Percentiles rank a stretch among this genome's conserved stretches.
Evolutionary conservation across 73 alveolate species (phyloP).

Genomic region (Vitrella brassicaformis): DNA sequence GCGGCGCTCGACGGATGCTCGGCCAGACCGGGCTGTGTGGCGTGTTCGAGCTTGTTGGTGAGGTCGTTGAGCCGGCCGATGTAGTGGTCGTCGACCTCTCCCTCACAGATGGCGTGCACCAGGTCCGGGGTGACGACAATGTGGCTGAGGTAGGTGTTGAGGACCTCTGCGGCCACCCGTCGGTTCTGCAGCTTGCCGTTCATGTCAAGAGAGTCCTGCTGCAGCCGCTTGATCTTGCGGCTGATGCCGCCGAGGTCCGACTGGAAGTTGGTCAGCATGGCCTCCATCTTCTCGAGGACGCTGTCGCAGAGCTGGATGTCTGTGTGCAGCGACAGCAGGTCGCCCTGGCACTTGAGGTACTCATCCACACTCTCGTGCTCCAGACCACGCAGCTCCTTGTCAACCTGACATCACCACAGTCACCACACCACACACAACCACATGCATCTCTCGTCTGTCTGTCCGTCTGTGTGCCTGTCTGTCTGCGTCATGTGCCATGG

Average conservation of each 20-base stretch:
- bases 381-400: background rate
- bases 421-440: too few species aligned
- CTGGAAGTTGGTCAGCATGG: slow-evolving; percentile 4
- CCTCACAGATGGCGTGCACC: slow-evolving; percentile 27
- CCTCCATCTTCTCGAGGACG: slow-evolving; percentile 8
- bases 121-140: slow-evolving; percentile 34
- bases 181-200: slow-evolving; percentile 11
- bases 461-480: too few species aligned
- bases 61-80: slow-evolving; percentile 14
- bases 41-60: slow-evolving; percentile 33
- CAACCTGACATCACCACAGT: too few species aligned
- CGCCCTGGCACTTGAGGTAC: background rate
- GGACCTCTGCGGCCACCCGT: background rate
- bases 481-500: too few species aligned
- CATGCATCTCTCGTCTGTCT: too few species aligned
- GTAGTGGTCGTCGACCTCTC: slow-evolving; percentile 22
- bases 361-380: background rate
- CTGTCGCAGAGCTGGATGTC: slow-evolving; percentile 14
- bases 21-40: slow-evolving; percentile 18
- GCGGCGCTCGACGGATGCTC: slow-evolving; percentile 11
- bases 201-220: slow-evolving; percentile 25
- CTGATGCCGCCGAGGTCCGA: slow-evolving; percentile 24
- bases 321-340: slow-evolving; percentile 1
- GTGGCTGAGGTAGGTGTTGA: background rate
- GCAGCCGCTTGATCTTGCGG: slow-evolving; percentile 22